A percentile compares a stretch with the other conserved stretches of the same genome.
Conservation (phyloP, 257 asterid genomes). For the Nicotiana noctiflora region DNA sequence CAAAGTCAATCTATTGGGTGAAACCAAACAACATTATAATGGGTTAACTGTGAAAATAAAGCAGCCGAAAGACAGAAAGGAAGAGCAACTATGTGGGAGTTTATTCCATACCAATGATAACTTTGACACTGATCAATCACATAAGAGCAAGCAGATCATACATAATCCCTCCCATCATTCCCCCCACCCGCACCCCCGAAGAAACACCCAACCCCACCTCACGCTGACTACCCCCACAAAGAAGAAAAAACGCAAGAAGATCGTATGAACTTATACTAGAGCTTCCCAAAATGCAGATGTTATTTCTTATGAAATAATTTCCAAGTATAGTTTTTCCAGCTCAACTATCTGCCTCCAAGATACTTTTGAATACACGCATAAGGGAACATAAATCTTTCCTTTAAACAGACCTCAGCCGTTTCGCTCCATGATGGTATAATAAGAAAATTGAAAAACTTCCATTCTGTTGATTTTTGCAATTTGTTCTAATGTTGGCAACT, state of each 20-base stretch:
- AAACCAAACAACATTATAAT: neutral
- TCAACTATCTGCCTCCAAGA: neutral
- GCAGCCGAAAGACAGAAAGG: neutral
- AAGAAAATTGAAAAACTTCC: neutral
- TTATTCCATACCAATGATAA: neutral
- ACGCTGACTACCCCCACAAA: too few relatives aligned
- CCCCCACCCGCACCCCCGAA: too few relatives aligned
- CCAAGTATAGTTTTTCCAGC: neutral
- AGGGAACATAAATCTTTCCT: neutral
- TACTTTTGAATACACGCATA: neutral
- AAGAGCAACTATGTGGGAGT: neutral
- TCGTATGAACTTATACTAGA: neutral
- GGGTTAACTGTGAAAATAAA: neutral
- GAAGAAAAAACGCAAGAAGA: neutral
- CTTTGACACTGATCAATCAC: neutral
- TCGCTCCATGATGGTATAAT: neutral
- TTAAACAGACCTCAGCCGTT: neutral
- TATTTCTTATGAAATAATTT: neutral
- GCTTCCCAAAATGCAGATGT: neutral
- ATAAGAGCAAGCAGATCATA: neutral
- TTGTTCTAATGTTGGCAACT: neutral
- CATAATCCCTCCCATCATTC: neutral
- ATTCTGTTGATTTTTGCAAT: neutral
- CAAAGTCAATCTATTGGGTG: conserved; percentile 3
- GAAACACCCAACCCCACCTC: too few relatives aligned